These are phyloP conservation scores for Ustilago crameri DNA, from an alignment of 1,284 basidiomycete species.

Conservation along the genomic window DNA sequence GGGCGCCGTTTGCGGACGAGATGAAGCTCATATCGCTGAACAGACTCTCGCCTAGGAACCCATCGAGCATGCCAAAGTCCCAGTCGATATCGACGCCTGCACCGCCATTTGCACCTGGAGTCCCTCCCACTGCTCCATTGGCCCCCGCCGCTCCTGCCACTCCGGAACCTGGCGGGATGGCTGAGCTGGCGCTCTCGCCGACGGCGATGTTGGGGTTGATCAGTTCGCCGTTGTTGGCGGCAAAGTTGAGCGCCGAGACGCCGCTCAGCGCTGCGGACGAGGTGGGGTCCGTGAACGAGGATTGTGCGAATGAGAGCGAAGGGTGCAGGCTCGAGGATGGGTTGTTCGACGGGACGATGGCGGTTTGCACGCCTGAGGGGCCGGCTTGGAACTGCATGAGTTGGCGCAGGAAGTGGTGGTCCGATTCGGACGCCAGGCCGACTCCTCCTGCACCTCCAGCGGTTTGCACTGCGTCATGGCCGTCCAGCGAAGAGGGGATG, in stretches of 20 bases:
- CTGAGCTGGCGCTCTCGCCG: neutral
- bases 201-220: neutral
- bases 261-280: neutral
- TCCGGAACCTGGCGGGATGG: neutral
- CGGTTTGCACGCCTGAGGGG: conserved; percentile 43
- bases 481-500: neutral
- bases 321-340: neutral
- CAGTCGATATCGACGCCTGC: conserved; percentile 29
- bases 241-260: neutral
- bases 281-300: neutral
- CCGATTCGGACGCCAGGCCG: conserved; percentile 5
- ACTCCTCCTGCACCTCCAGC: neutral
- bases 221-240: neutral
- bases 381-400: conserved; percentile 52
- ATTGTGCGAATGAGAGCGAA: neutral
- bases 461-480: neutral
- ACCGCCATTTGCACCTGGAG: neutral
- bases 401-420: conserved; percentile 35
- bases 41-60: conserved; percentile 39
- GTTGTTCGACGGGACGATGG: conserved; percentile 18
- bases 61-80: conserved; percentile 49
- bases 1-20: conserved; percentile 14
- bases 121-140: neutral
- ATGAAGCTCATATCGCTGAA: conserved; percentile 54
- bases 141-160: no score